Conservation (phyloP, 2,329 filamentous ascomycete genomes). For the Phialophora macrospora region DNA sequence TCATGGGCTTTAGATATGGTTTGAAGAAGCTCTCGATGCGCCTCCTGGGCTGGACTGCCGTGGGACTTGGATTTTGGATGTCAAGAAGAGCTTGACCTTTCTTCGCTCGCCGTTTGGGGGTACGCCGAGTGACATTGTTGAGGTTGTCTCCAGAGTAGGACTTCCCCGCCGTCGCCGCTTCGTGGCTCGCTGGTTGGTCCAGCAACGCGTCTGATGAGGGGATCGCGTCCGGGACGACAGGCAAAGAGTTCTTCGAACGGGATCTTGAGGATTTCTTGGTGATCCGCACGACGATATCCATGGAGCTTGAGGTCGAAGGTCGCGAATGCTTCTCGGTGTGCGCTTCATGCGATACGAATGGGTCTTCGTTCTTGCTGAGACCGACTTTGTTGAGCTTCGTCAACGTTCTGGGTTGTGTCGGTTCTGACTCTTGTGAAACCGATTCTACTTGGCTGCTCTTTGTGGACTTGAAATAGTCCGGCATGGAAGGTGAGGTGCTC, state of each 20-base stretch:
- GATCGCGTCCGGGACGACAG: background rate
- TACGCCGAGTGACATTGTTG: constrained; percentile 21
- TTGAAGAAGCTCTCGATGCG: constrained; percentile 32
- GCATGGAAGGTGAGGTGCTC: constrained; percentile 17
- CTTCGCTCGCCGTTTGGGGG: constrained; percentile 10
- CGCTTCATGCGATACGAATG: constrained; percentile 4
- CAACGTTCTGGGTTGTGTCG: background rate
- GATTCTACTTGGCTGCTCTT: constrained; percentile 14
- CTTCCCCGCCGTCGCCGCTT: background rate
- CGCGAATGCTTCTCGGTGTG: constrained; percentile 19
- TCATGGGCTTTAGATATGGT: constrained; percentile 21
- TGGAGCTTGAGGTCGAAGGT: constrained; percentile 24
- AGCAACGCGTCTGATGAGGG: background rate
- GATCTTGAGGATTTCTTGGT: constrained; percentile 5
- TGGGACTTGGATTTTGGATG: background rate
- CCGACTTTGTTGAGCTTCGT: background rate
- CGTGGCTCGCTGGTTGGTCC: background rate
- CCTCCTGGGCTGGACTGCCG: constrained; percentile 7
- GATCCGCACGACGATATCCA: background rate
- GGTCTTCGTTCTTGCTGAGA: background rate
- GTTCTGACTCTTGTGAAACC: background rate
- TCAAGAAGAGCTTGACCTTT: constrained; percentile 1
- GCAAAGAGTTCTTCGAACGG: background rate
- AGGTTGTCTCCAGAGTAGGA: background rate
- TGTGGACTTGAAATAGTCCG: constrained; percentile 28